Evolutionary conservation across 805 yeast species (phyloP).

Genomic region (Ogataea methylovora): DNA sequence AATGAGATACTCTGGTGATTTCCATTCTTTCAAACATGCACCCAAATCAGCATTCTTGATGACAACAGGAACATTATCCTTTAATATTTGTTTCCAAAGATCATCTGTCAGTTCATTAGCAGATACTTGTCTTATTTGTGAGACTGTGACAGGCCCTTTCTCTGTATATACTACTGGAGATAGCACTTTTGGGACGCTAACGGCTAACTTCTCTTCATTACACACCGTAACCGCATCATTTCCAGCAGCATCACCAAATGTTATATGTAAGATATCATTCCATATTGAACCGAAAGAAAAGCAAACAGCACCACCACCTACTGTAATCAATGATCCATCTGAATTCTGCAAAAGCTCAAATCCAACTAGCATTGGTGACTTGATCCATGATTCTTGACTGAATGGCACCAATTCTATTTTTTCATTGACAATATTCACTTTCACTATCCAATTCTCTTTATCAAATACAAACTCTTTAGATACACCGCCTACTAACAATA

Average conservation of each 20-base stretch:
- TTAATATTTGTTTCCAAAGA: constrained; percentile 4
- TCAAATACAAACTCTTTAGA: constrained; percentile 29
- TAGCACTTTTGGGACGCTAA: too few relatives aligned
- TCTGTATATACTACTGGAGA: too few relatives aligned
- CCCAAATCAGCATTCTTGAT: constrained; percentile 20
- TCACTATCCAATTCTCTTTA: constrained; percentile 29
- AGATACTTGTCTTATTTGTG: not conserved
- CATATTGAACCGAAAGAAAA: constrained; percentile 68
- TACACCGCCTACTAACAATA: constrained; percentile 54
- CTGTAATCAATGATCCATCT: constrained; percentile 9
- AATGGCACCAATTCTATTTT: constrained; percentile 21
- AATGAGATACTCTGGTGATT: constrained; percentile 18
- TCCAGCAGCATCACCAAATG: not conserved
- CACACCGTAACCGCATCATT: too few relatives aligned
- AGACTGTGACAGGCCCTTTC: not conserved
- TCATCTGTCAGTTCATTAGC: not conserved
- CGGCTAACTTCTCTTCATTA: too few relatives aligned
- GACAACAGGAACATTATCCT: constrained; percentile 15
- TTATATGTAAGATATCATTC: constrained; percentile 20
- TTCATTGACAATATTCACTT: constrained; percentile 18
- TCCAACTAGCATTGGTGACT: constrained; percentile 46
- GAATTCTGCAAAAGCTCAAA: constrained; percentile 26
- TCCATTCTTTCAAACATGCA: constrained; percentile 19
- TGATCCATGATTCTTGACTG: constrained; percentile 29
- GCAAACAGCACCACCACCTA: constrained; percentile 79